These are phyloP conservation scores for Emergomyces africanus DNA, from an alignment of 2,329 filamentous ascomycete genomes.

Conservation along the genomic window DNA sequence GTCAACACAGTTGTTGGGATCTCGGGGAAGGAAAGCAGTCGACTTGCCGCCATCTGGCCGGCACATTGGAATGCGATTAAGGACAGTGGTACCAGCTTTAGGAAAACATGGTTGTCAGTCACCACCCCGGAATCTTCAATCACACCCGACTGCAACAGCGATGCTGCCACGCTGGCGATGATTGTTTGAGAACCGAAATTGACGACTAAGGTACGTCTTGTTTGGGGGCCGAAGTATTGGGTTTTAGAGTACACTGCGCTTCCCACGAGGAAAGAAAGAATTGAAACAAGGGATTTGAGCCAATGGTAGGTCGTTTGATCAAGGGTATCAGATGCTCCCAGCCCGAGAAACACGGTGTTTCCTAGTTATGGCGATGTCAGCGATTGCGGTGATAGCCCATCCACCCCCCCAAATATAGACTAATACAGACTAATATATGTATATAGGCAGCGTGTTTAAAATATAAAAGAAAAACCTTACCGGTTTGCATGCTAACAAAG, in stretches of 20 bases:
- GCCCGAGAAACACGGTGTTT: constrained; percentile 36
- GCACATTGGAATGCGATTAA: constrained; percentile 34
- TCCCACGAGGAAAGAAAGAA: constrained; percentile 30
- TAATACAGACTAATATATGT: neutral
- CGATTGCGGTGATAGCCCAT: neutral
- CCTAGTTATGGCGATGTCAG: constrained; percentile 15
- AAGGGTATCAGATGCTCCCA: constrained; percentile 31
- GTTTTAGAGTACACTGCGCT: constrained; percentile 29
- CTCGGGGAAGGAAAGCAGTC: constrained; percentile 30
- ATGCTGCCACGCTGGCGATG: constrained; percentile 28
- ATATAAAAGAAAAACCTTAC: too few species aligned
- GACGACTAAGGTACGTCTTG: constrained; percentile 24
- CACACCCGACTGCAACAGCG: constrained; percentile 25
- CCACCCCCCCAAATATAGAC: too few species aligned
- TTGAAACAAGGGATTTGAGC: constrained; percentile 33
- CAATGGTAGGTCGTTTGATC: constrained; percentile 28
- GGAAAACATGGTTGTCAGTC: constrained; percentile 15
- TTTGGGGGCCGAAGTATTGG: constrained; percentile 22
- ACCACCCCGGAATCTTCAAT: constrained; percentile 21
- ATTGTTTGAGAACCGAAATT: constrained; percentile 31
- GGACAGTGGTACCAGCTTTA: constrained; percentile 31
- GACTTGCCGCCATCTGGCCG: constrained; percentile 31
- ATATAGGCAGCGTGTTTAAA: neutral
- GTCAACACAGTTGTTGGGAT: constrained; percentile 36
- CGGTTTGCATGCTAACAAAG: constrained; percentile 37